A percentile compares a stretch with the other conserved stretches of the same genome.
Conservation (phyloP, 1,284 basidiomycete genomes). For the Meira miltonrushii region DNA sequence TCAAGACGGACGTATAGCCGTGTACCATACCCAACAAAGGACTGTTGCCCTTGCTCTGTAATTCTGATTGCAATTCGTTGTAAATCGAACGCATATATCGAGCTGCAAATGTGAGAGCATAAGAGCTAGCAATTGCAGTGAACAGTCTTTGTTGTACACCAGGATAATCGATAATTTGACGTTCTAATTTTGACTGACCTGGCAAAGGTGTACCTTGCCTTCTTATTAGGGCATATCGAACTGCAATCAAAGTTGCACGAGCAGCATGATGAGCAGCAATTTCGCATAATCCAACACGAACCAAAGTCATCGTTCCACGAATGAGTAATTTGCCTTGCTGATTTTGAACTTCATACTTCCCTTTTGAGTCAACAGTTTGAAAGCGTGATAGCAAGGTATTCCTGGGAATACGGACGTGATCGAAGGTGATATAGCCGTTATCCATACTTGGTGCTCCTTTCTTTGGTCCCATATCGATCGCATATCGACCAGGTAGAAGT, state of each 20-base stretch:
- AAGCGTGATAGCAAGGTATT: slow-evolving; percentile 28
- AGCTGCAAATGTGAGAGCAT: slow-evolving; percentile 32
- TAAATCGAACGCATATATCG: slow-evolving; percentile 30
- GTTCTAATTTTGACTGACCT: slow-evolving; percentile 21
- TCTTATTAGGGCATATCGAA: slow-evolving; percentile 31
- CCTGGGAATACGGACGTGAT: slow-evolving; percentile 28
- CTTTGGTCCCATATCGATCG: slow-evolving; percentile 37
- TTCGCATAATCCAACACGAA: slow-evolving; percentile 35
- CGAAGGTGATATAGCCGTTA: slow-evolving; percentile 34
- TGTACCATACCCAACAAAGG: slow-evolving; percentile 32
- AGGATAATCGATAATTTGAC: slow-evolving; percentile 39
- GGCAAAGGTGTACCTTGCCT: slow-evolving; percentile 31
- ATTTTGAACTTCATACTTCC: slow-evolving; percentile 30
- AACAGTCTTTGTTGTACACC: slow-evolving; percentile 33
- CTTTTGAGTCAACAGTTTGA: slow-evolving; percentile 28
- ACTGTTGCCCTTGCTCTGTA: slow-evolving; percentile 21
- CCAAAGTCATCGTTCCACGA: slow-evolving; percentile 38
- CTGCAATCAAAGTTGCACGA: slow-evolving; percentile 30
- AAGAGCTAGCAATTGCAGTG: slow-evolving; percentile 29
- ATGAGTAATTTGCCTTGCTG: slow-evolving; percentile 33
- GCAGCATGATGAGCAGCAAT: slow-evolving; percentile 37
- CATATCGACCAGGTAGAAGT: slow-evolving; percentile 25
- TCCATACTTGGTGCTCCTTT: slow-evolving; percentile 38
- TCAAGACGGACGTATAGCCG: slow-evolving; percentile 38
- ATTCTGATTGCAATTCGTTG: slow-evolving; percentile 15